phyloP scores from a whole-genome alignment of 768 basidiomycete species.

The Strobilomyces confusus region DNA sequence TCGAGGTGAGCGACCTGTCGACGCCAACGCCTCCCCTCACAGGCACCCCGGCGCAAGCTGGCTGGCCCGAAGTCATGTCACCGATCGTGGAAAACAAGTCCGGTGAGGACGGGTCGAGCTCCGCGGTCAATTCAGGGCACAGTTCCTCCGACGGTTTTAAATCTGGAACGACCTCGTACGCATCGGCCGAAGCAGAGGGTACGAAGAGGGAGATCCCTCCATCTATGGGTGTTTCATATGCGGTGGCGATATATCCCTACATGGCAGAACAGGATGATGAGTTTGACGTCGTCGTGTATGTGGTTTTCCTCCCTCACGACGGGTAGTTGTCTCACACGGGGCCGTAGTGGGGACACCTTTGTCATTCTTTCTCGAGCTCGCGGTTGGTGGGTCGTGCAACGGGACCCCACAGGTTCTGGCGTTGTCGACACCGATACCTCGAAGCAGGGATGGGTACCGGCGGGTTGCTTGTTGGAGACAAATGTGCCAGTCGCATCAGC shows the following conservation, averaged over 20 bases:
- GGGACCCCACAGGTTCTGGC: constrained; percentile 83
- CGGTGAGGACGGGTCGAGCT: constrained; percentile 39
- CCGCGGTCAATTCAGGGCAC: constrained; percentile 32
- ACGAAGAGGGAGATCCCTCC: constrained; percentile 42
- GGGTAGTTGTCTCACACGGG: constrained; percentile 4
- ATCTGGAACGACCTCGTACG: constrained; percentile 15
- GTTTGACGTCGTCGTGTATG: constrained; percentile 95
- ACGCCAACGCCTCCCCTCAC: constrained; percentile 51
- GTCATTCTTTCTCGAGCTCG: constrained; percentile 91
- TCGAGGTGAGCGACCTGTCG: constrained; percentile 65
- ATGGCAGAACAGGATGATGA: constrained; percentile 98
- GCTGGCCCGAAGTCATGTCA: constrained; percentile 74
- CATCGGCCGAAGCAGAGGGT: constrained; percentile 31
- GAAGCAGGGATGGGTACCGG: constrained; percentile 96
- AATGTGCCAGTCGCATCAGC: constrained; percentile 87
- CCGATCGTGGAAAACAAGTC: constrained; percentile 48
- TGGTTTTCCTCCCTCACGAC: constrained; percentile 15
- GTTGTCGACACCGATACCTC: constrained; percentile 69
- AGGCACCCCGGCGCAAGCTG: constrained; percentile 60
- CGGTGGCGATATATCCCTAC: constrained; percentile 97
- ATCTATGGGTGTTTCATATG: constrained; percentile 72
- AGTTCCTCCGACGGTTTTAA: constrained; percentile 26
- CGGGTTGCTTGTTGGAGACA: constrained; percentile 93
- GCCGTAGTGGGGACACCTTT: constrained; percentile 80
- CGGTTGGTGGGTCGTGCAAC: constrained; percentile 99